Percentiles rank a stretch among this genome's conserved stretches.
Evolutionary conservation across 257 asterid species (phyloP).

Genomic region (Nicotiana undulata): DNA sequence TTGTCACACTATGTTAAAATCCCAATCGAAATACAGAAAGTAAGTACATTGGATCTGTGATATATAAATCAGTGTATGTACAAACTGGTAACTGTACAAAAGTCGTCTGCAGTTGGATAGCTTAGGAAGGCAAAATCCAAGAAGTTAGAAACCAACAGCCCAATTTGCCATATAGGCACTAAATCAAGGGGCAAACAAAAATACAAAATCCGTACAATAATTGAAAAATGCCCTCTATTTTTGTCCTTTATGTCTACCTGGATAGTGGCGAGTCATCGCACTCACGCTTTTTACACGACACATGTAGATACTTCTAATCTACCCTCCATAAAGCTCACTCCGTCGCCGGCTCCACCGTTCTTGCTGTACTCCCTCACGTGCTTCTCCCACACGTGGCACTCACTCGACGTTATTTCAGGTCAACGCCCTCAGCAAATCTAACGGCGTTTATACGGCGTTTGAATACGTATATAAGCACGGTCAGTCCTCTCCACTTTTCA

Average conservation of each 20-base stretch:
- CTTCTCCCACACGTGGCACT: slow-evolving; percentile 25
- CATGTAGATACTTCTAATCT: slow-evolving; percentile 14
- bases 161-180: not conserved
- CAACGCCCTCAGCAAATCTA: slow-evolving; percentile 15
- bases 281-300: slow-evolving; percentile 24
- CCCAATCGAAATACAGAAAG: too few species aligned
- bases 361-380: slow-evolving; percentile 33
- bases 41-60: not conserved
- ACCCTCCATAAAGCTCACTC: slow-evolving; percentile 7
- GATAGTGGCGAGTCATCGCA: not conserved
- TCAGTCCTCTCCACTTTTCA: not conserved
- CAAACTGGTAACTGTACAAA: not conserved
- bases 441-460: slow-evolving; percentile 8
- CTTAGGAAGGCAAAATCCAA: not conserved
- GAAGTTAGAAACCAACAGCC: not conserved
- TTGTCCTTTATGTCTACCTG: not conserved
- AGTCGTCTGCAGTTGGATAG: not conserved
- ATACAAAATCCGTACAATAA: not conserved
- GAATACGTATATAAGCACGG: not conserved
- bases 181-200: slow-evolving; percentile 2
- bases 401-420: not conserved
- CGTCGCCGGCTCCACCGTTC: slow-evolving; percentile 21
- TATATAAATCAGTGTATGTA: not conserved
- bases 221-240: not conserved
- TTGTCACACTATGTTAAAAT: too few species aligned